Evolutionary conservation across 768 basidiomycete genomes (phyloP).

Genomic region (Phylloporus sp.): DNA sequence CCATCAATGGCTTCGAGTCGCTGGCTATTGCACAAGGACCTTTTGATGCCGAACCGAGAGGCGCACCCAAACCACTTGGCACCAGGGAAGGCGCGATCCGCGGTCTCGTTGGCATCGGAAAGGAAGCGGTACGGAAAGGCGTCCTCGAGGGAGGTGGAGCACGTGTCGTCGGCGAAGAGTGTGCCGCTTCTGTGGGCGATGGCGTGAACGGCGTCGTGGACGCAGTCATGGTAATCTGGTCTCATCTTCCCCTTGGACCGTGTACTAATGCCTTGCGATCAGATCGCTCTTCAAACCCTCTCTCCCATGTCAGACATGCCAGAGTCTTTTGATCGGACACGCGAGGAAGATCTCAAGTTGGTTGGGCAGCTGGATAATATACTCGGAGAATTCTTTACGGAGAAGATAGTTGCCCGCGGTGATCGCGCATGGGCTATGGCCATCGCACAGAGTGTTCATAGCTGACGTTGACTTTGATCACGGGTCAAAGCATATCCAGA

Average conservation of each 20-base stretch:
- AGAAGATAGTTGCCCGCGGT: conserved; percentile 39
- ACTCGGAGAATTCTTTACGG: conserved; percentile 62
- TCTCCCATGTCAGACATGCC: conserved; percentile 56
- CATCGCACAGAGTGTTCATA: conserved; percentile 38
- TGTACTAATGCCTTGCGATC: neutral
- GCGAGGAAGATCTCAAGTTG: conserved; percentile 46
- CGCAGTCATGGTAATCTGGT: conserved; percentile 53
- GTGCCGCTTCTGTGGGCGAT: conserved; percentile 27
- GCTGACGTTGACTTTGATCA: conserved; percentile 2
- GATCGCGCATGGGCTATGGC: conserved; percentile 67
- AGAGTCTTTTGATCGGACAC: conserved; percentile 49
- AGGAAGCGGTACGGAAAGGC: conserved; percentile 80
- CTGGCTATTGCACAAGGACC: conserved; percentile 18
- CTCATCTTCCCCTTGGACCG: neutral
- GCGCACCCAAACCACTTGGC: conserved; percentile 60
- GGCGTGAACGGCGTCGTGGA: conserved; percentile 48
- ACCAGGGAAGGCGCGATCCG: conserved; percentile 89
- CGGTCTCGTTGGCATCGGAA: conserved; percentile 79
- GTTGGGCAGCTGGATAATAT: conserved; percentile 46
- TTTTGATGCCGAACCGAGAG: conserved; percentile 39
- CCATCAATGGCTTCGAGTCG: conserved; percentile 27
- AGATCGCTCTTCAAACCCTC: conserved; percentile 64
- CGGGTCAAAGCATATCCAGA: neutral
- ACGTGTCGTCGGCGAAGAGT: conserved; percentile 68
- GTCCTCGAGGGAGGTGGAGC: conserved; percentile 79